Evolutionary conservation across 2,329 filamentous ascomycete genomes (phyloP).

Genomic region (Cercospora sp.): DNA sequence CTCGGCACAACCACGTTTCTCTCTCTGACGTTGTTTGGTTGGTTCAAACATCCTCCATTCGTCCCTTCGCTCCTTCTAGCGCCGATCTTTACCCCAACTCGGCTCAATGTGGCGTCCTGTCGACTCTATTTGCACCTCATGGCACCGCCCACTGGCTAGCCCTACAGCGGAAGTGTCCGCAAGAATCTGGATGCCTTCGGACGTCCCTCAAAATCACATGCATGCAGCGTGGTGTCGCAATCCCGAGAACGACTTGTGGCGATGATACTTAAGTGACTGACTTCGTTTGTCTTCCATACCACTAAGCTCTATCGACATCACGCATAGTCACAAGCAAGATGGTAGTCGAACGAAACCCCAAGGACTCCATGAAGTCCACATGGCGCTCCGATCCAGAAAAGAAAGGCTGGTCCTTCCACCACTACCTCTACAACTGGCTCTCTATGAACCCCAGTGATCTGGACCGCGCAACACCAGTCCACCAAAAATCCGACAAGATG

Average conservation of each 20-base stretch:
- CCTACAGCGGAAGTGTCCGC: background rate
- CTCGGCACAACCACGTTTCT: slow-evolving; percentile 2
- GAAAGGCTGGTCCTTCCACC: slow-evolving; percentile 23
- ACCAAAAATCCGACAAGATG: slow-evolving; percentile 47
- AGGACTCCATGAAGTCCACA: slow-evolving; percentile 31
- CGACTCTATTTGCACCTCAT: slow-evolving; percentile 1
- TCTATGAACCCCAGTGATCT: slow-evolving; percentile 24
- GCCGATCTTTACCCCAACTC: background rate
- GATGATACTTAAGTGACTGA: background rate
- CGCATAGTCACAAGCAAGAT: background rate
- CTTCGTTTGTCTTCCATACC: background rate
- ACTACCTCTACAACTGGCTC: slow-evolving; percentile 23
- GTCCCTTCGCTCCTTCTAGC: background rate
- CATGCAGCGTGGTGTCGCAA: background rate
- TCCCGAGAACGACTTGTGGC: background rate
- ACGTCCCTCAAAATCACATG: background rate
- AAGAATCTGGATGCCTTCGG: slow-evolving; percentile 12
- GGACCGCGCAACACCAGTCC: slow-evolving; percentile 42
- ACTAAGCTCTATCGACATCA: background rate
- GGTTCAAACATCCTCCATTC: background rate
- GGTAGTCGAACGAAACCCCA: slow-evolving; percentile 15
- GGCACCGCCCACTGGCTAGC: slow-evolving; percentile 1
- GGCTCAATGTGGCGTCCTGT: background rate
- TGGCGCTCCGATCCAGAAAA: slow-evolving; percentile 24
- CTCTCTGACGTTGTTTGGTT: background rate